Conservation (phyloP, 169 alveolate species). For the Miamiensis avidus region DNA sequence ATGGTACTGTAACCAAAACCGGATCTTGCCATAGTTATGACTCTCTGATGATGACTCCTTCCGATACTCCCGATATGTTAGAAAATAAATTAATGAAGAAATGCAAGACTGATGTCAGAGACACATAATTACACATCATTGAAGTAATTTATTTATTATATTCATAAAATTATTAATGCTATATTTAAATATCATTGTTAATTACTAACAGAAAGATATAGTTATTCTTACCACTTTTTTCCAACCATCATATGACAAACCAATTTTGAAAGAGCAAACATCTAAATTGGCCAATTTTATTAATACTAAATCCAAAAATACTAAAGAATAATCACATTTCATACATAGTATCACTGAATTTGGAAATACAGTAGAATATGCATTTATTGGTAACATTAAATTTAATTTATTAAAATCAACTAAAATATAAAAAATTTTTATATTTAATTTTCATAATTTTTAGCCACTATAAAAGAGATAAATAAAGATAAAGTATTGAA, state of each 20-base stretch:
- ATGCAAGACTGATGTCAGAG: conserved; percentile 19
- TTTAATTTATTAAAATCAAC: too few relatives aligned
- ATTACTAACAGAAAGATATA: not conserved
- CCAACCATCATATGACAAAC: conserved; percentile 18
- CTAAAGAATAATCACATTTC: conserved; percentile 10
- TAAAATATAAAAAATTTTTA: too few relatives aligned
- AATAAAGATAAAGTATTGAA: not conserved
- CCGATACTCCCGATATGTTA: not conserved
- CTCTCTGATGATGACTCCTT: not conserved
- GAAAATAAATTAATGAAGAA: conserved; percentile 4
- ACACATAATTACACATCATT: not conserved
- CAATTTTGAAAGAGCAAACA: conserved; percentile 7
- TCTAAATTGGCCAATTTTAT: conserved; percentile 18
- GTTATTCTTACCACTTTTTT: conserved; percentile 18
- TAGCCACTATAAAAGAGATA: conserved; percentile 3
- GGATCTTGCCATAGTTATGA: conserved; percentile 9
- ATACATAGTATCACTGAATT: conserved; percentile 19
- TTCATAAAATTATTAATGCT: too few relatives aligned
- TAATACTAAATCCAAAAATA: conserved; percentile 5
- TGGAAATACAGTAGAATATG: conserved; percentile 12
- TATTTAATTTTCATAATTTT: too few relatives aligned
- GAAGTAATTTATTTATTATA: too few relatives aligned
- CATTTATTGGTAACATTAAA: too few relatives aligned
- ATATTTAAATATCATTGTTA: too few relatives aligned
- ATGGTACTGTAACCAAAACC: conserved; percentile 2